Percentiles rank a stretch among this genome's conserved stretches.
Conservation (phyloP, 2,329 filamentous ascomycete species). For the Sordariomycetes sp. region DNA sequence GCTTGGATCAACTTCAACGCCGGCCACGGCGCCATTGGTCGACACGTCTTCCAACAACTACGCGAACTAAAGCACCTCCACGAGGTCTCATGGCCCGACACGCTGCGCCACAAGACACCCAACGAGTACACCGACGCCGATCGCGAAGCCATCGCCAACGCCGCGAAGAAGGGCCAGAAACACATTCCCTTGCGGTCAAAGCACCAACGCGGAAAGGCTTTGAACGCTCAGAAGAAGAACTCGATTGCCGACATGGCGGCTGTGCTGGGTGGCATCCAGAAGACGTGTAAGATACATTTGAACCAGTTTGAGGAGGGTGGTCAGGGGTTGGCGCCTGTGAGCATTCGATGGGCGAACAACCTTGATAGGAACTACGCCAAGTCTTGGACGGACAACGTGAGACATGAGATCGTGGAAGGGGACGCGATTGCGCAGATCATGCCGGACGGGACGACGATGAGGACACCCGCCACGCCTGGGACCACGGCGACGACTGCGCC, state of each 20-base stretch:
- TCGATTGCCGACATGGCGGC: slow-evolving; percentile 55
- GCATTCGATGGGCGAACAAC: slow-evolving; percentile 42
- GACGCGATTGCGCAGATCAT: too few species aligned
- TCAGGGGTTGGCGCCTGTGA: slow-evolving; percentile 26
- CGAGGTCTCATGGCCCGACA: slow-evolving; percentile 50
- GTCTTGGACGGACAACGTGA: slow-evolving; percentile 45
- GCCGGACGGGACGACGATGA: too few species aligned
- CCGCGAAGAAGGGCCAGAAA: slow-evolving; percentile 17
- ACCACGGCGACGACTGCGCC: too few species aligned
- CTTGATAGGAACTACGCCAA: slow-evolving; percentile 35
- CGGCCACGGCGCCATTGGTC: slow-evolving; percentile 43
- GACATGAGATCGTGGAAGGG: too few species aligned
- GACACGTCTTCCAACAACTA: slow-evolving; percentile 52
- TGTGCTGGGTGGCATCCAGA: slow-evolving; percentile 41
- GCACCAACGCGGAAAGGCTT: slow-evolving; percentile 35
- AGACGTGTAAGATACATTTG: slow-evolving; percentile 42
- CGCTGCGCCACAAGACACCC: slow-evolving; percentile 30
- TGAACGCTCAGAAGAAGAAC: slow-evolving; percentile 54
- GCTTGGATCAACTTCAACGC: slow-evolving; percentile 49
- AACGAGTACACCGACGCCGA: slow-evolving; percentile 22
- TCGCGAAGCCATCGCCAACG: slow-evolving; percentile 20
- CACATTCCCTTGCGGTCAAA: slow-evolving; percentile 24
- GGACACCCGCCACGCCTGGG: too few species aligned
- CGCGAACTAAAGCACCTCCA: slow-evolving; percentile 56
- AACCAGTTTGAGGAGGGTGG: too few species aligned